These are phyloP conservation scores for Curvularia sp. DNA, from an alignment of 2,329 filamentous ascomycete species.

Conservation along the genomic window DNA sequence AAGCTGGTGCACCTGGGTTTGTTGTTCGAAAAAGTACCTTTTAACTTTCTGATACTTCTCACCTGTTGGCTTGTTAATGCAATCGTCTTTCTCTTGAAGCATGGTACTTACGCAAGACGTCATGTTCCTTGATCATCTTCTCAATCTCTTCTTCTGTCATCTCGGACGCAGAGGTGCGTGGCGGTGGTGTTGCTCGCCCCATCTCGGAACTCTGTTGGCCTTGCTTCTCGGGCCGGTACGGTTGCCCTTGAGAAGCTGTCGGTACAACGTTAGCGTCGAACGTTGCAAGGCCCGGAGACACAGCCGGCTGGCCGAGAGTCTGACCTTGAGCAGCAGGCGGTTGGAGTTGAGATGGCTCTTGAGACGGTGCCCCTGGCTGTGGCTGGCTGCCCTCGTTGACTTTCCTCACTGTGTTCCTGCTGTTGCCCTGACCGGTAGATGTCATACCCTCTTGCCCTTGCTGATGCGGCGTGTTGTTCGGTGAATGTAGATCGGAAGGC, in stretches of 20 bases:
- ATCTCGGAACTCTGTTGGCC: conserved; percentile 42
- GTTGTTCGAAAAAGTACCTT: conserved; percentile 93
- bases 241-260: conserved; percentile 54
- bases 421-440: conserved; percentile 30
- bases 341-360: conserved; percentile 47
- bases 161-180: conserved; percentile 50
- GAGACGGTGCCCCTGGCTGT: conserved; percentile 42
- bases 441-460: conserved; percentile 47
- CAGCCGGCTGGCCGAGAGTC: conserved; percentile 45
- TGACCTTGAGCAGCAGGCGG: conserved; percentile 49
- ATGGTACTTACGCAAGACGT: conserved; percentile 56
- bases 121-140: conserved; percentile 59
- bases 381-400: conserved; percentile 41
- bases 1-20: conserved; percentile 86
- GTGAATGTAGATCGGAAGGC: conserved; percentile 32
- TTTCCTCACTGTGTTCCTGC: conserved; percentile 46
- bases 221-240: conserved; percentile 51
- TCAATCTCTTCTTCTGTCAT: conserved; percentile 58
- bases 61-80: conserved; percentile 60
- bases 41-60: conserved; percentile 98
- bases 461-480: conserved; percentile 41
- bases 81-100: not conserved
- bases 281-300: conserved; percentile 50
- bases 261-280: conserved; percentile 57
- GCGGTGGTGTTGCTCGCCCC: conserved; percentile 56